Percentiles rank a stretch among this genome's conserved stretches.
These are phyloP conservation scores for Moricandia arvensis DNA, from an alignment of 345 rosid species.

Conservation along the genomic window DNA sequence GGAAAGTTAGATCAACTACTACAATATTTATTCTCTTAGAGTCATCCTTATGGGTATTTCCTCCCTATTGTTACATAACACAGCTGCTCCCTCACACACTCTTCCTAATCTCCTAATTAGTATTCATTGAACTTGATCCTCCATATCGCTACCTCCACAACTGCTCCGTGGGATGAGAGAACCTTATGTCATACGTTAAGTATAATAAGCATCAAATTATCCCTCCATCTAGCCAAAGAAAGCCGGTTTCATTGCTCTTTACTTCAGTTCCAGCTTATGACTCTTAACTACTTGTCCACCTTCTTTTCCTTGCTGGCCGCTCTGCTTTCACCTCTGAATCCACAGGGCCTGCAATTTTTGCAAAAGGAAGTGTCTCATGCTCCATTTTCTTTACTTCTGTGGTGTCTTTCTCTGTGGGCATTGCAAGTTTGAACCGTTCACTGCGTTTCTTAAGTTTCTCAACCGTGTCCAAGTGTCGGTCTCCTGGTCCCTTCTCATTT, in stretches of 20 bases:
- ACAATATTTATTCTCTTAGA: constrained; percentile 21
- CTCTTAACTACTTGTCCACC: constrained; percentile 49
- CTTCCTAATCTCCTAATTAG: constrained; percentile 14
- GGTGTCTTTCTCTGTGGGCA: constrained; percentile 73
- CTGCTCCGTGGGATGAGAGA: constrained; percentile 19
- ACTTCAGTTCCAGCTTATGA: neutral
- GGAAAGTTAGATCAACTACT: constrained; percentile 31
- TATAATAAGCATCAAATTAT: neutral
- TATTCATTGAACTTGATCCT: constrained; percentile 15
- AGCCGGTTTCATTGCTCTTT: constrained; percentile 14
- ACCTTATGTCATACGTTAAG: constrained; percentile 3
- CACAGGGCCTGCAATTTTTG: constrained; percentile 50
- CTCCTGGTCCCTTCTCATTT: no score
- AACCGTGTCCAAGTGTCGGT: no score
- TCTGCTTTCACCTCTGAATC: constrained; percentile 77
- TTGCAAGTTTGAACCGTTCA: no score
- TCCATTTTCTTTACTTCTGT: constrained; percentile 58
- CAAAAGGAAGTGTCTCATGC: constrained; percentile 51
- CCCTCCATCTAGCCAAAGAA: constrained; percentile 16
- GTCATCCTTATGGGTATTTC: constrained; percentile 23
- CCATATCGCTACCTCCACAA: constrained; percentile 7
- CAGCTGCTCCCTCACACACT: constrained; percentile 11
- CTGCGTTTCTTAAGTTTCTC: no score
- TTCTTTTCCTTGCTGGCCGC: constrained; percentile 83
- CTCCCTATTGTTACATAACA: constrained; percentile 32